Base-by-base conservation (phyloP, 164 flowering plant species). In the Aristolochia fimbriata region DNA sequence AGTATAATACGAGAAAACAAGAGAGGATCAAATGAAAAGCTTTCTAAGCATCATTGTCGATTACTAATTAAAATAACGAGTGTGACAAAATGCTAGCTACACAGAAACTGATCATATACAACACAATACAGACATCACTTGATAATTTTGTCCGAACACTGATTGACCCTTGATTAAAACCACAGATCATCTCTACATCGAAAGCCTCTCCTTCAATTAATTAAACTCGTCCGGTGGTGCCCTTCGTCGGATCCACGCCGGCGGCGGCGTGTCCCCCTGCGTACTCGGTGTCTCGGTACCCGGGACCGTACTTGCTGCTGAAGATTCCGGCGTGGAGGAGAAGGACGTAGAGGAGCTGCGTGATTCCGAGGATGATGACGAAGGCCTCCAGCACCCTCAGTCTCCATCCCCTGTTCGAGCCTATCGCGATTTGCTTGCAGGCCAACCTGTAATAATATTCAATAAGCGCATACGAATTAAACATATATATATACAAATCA, bases 401-500 rank as follows among this genome's bases (percentile, higher is more conserved):
- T 59, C 98, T 87, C 98, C 98, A 92, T 3, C 94, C 94, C 71
- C 97, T 84, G 70, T 81, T 51, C 2, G 86, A 86, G 57, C 97
- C 96, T 37, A 89, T 25, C 59, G 60, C 19, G 31, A 92, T 92
- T 66, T 92, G 80, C 77, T 92, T 92, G 81, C 89, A 83, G 6
- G 97, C 94, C 65, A 92, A 80, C 65, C 91, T 87, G 30, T 65
- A 45, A 55, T 24, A 6, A 47, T 17, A 47, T 0, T 1, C 8
- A 20, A 6, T 16, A 58, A 2, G 13, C 23, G 9, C 17, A 59
- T 1, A 47, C 9, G 24, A 25, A n/a, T n/a, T n/a, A n/a, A n/a
- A n/a, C n/a, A n/a, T n/a, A n/a, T n/a, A n/a, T n/a, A n/a, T n/a
- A n/a, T n/a, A n/a, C n/a, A n/a, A n/a, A n/a, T n/a, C n/a, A n/a